A percentile compares a stretch with the other conserved stretches of the same genome.
Conservation (phyloP, 768 basidiomycete genomes). For the Melanogaster broomeanus region DNA sequence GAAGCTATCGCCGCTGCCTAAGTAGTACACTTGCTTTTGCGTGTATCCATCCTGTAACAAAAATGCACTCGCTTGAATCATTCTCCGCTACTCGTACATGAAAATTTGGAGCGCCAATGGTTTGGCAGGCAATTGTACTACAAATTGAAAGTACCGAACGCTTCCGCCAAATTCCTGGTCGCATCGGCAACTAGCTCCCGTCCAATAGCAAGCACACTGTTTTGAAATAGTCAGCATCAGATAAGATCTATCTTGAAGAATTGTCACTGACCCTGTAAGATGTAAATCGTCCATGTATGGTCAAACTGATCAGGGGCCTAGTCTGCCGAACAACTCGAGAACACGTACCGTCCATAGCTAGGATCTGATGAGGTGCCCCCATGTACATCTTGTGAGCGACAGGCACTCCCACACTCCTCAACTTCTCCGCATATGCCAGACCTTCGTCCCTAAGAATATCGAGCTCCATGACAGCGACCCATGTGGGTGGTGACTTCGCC, state of each 20-base stretch:
- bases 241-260: neutral
- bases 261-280: conserved; percentile 22
- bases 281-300: neutral
- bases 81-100: no score
- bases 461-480: conserved; percentile 66
- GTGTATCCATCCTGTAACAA: neutral
- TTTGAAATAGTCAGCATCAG: conserved; percentile 11
- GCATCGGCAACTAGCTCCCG: conserved; percentile 40
- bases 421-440: conserved; percentile 58
- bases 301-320: neutral
- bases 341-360: conserved; percentile 71
- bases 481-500: conserved; percentile 54
- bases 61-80: neutral
- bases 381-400: conserved; percentile 60
- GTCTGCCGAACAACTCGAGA: neutral
- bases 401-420: conserved; percentile 53
- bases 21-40: neutral
- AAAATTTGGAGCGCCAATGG: no score
- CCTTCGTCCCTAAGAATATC: conserved; percentile 76
- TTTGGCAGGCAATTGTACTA: no score
- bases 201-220: conserved; percentile 40
- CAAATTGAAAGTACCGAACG: conserved; percentile 23
- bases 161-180: conserved; percentile 33
- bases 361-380: conserved; percentile 68
- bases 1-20: conserved; percentile 58